phyloP scores from a whole-genome alignment of 2,329 filamentous ascomycete species.

The Cladosporium colombiae region DNA sequence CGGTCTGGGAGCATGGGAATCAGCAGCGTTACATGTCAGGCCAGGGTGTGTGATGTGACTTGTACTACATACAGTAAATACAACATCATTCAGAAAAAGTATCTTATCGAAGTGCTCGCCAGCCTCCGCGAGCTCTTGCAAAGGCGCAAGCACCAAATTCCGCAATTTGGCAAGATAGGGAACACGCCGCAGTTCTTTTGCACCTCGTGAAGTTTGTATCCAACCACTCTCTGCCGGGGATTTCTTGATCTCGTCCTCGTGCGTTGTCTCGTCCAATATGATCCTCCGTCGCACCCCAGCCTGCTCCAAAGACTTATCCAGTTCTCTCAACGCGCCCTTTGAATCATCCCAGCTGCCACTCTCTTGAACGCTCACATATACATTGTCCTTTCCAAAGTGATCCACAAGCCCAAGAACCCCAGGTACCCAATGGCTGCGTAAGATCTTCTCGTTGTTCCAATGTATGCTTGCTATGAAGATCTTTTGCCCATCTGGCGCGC shows the following conservation, averaged over 20 bases:
- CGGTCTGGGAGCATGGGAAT: conserved; percentile 41
- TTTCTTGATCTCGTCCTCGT: conserved; percentile 56
- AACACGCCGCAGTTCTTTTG: conserved; percentile 63
- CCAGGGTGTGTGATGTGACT: not conserved
- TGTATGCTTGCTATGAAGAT: conserved; percentile 71
- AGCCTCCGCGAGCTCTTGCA: conserved; percentile 53
- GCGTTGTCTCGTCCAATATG: conserved; percentile 59
- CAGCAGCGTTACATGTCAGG: not conserved
- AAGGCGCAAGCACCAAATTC: conserved; percentile 63
- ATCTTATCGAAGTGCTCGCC: conserved; percentile 61
- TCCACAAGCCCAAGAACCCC: conserved; percentile 60
- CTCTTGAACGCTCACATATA: conserved; percentile 68
- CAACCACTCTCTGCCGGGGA: conserved; percentile 58
- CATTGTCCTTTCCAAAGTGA: conserved; percentile 62
- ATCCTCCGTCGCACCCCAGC: conserved; percentile 58
- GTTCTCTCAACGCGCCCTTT: conserved; percentile 59
- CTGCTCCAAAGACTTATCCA: conserved; percentile 57
- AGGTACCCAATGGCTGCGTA: conserved; percentile 63
- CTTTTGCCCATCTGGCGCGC: not conserved
- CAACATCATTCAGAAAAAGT: conserved; percentile 64
- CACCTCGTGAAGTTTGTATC: conserved; percentile 59
- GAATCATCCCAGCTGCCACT: conserved; percentile 70
- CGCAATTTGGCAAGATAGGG: conserved; percentile 66
- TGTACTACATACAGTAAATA: conserved; percentile 54
- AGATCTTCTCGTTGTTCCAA: conserved; percentile 64